Evolutionary conservation across 768 basidiomycete genomes (phyloP), one percentile per base, ranked within the genome.

Genomic region (Mycena chlorophos): DNA sequence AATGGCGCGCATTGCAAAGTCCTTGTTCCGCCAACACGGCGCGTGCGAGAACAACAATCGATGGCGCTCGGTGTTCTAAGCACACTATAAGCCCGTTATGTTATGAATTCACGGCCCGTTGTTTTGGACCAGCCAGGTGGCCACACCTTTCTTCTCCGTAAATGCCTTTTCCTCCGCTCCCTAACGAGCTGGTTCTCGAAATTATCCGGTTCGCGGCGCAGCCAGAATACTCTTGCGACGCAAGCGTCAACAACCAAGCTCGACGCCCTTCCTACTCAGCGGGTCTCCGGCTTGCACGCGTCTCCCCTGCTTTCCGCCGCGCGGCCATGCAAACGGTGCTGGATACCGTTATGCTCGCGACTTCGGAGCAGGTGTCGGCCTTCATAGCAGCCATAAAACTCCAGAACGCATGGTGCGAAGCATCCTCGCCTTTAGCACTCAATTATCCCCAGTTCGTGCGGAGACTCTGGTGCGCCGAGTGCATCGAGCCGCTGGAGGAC

Each of bases 241-340:
- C 8, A 8, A 17, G 31, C 17, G 31, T 17, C 12, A 26, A 38
- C 25, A 61, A 42, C 39, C 49, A 37, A 26, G 25, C 40, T 47
- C 54, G 51, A 39, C 60, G 51, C 38, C 58, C 56, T 16, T 20
- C 53, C 19, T 67, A 66, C 43, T 55, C 59, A 29, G 70, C 67
- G 17, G 71, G 71, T 3, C 46, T 66, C 27, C 54, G 69, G 8
- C 66, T 79, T 25, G 66, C 71, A 25, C 58, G 56, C 19, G 74
- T 76, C 14, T 78, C 73, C 12, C 64, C 61, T 45, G 49, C 51
- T n/a, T 45, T 77, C 28, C 70, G 75, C 17, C 66, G 60, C 16
- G 63, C 64, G 20, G 63, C 68, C 22, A 76, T 79, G 71, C 74
- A 70, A 23, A 59, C 67, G 49, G 67, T 79, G 49, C 68, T 78